Percentiles rank a stretch among this genome's conserved stretches.
Conservation (phyloP, 495 filamentous ascomycete genomes). For the Elaphomyces granulatus region DNA sequence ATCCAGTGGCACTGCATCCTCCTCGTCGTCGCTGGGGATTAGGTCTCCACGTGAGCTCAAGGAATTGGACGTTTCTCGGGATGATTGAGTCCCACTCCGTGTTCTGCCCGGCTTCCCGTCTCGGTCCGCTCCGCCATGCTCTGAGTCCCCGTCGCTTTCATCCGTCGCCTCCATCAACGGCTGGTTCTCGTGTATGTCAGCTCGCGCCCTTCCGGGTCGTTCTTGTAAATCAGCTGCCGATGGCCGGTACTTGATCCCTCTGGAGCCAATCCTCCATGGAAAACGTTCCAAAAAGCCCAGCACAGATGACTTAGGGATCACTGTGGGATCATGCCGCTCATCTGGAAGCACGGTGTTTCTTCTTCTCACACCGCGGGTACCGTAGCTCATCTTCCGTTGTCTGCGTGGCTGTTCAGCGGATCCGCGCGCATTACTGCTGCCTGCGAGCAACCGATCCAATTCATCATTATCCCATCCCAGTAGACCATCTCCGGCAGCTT, state of each 20-base stretch:
- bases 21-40: constrained; percentile 80
- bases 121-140: constrained; percentile 10
- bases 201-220: constrained; percentile 47
- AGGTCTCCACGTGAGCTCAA: constrained; percentile 87
- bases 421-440: constrained; percentile 42
- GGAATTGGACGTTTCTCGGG: constrained; percentile 72
- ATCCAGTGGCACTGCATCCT: constrained; percentile 82
- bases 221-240: constrained; percentile 85
- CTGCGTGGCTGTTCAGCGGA: constrained; percentile 50
- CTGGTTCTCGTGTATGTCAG: constrained; percentile 44
- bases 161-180: constrained; percentile 56
- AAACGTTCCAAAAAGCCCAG: constrained; percentile 76
- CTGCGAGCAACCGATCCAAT: constrained; percentile 73
- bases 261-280: constrained; percentile 74
- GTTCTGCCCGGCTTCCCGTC: constrained; percentile 37
- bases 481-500: constrained; percentile 45
- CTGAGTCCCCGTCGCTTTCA: constrained; percentile 25
- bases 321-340: constrained; percentile 59
- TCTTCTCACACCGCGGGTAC: constrained; percentile 45
- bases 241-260: constrained; percentile 69
- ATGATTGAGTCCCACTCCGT: constrained; percentile 70
- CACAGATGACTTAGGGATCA: constrained; percentile 76
- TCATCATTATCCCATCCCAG: constrained; percentile 71
- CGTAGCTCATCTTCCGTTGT: constrained; percentile 81
- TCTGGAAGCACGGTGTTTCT: constrained; percentile 53